A percentile compares a stretch with the other conserved stretches of the same genome.
phyloP scores from a whole-genome alignment of 306 rosid species.

The Ormosia emarginata region DNA sequence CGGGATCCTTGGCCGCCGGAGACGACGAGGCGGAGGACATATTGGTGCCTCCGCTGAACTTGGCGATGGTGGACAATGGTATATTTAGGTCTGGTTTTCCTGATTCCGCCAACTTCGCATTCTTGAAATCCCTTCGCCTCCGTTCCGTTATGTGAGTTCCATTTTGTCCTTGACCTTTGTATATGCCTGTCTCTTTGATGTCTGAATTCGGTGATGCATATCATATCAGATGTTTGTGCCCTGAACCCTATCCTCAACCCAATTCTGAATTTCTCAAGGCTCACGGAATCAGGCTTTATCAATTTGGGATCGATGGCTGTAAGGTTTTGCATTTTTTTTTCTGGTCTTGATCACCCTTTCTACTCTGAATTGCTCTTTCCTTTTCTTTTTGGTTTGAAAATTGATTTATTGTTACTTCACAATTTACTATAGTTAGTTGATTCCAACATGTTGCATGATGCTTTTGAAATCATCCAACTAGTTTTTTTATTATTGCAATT shows the following conservation, averaged over 20 bases:
- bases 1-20: not conserved
- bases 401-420: not conserved
- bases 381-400: not conserved
- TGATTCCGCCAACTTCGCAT: constrained; percentile 53
- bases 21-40: constrained; percentile 37
- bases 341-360: not conserved
- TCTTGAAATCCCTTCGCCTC: constrained; percentile 64
- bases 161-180: not conserved
- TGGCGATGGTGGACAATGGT: constrained; percentile 69
- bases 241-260: constrained; percentile 59
- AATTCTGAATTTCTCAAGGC: constrained; percentile 44
- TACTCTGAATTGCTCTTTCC: not conserved
- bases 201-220: not conserved
- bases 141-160: constrained; percentile 56
- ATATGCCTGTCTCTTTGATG: not conserved
- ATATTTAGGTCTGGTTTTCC: constrained; percentile 66
- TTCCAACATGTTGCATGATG: not conserved
- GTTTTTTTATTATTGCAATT: not conserved
- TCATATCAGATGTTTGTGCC: constrained; percentile 50
- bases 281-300: constrained; percentile 56
- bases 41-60: constrained; percentile 70
- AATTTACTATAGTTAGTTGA: not conserved
- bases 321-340: constrained; percentile 30
- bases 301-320: constrained; percentile 59
- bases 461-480: not conserved